phyloP scores from a whole-genome alignment of 2,329 filamentous ascomycete species.

The Periconia digitata region DNA sequence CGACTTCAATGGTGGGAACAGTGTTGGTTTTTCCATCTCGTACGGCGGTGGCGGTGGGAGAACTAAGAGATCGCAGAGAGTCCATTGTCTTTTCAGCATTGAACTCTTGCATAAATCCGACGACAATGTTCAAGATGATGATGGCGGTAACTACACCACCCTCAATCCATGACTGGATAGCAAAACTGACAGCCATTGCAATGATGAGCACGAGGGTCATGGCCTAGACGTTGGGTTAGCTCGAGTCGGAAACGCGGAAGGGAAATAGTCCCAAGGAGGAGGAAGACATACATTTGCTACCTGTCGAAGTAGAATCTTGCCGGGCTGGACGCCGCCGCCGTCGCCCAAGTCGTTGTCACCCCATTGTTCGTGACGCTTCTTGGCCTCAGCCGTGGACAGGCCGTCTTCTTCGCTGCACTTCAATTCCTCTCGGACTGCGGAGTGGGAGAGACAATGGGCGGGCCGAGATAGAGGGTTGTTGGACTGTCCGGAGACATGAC shows the following conservation, averaged over 20 bases:
- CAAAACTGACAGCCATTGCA: slow-evolving; percentile 53
- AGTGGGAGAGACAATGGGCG: slow-evolving; percentile 60
- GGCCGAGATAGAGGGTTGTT: slow-evolving; percentile 61
- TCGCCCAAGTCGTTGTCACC: slow-evolving; percentile 72
- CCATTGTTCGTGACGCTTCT: slow-evolving; percentile 60
- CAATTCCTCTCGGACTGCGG: slow-evolving; percentile 57
- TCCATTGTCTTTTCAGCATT: slow-evolving; percentile 55
- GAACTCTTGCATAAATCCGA: slow-evolving; percentile 52
- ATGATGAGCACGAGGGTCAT: slow-evolving; percentile 44
- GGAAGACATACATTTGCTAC: slow-evolving; percentile 69
- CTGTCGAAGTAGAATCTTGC: slow-evolving; percentile 72
- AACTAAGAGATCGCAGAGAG: slow-evolving; percentile 49
- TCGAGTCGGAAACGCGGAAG: no score
- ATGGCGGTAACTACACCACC: slow-evolving; percentile 51
- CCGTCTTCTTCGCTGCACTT: slow-evolving; percentile 64
- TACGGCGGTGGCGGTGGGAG: slow-evolving; percentile 50
- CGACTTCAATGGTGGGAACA: slow-evolving; percentile 60
- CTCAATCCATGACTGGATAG: slow-evolving; percentile 51
- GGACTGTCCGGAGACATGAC: slow-evolving; percentile 49
- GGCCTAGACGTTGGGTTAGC: background rate
- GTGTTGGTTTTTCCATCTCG: slow-evolving; percentile 57
- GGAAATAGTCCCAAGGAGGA: background rate
- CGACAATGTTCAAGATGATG: slow-evolving; percentile 48
- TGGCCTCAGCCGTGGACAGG: slow-evolving; percentile 61
- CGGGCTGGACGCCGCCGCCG: slow-evolving; percentile 66